A percentile compares a stretch with the other conserved stretches of the same genome.
These are phyloP conservation scores for Mucor plumbeus DNA, from an alignment of 371 early-diverging fungal genomes.

Conservation along the genomic window DNA sequence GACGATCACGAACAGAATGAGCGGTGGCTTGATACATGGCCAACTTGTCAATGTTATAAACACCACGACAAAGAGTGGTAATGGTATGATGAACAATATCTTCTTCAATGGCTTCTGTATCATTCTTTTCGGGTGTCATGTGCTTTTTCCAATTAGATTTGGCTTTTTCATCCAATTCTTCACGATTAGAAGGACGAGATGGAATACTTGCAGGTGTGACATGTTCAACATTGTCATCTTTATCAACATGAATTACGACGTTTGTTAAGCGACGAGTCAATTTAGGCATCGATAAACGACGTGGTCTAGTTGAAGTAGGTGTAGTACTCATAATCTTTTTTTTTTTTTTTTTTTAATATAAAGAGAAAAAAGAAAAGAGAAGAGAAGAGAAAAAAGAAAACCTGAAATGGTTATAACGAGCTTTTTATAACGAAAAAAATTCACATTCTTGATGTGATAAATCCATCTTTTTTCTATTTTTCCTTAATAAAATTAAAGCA, in stretches of 20 bases:
- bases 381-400: not conserved
- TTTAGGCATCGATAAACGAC: conserved; percentile 29
- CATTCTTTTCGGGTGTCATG: conserved; percentile 28
- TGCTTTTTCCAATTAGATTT: conserved; percentile 16
- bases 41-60: conserved; percentile 82
- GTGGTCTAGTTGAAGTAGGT: conserved; percentile 19
- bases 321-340: conserved; percentile 12
- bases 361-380: not conserved
- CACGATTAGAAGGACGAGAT: conserved; percentile 6
- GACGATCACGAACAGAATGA: conserved; percentile 84
- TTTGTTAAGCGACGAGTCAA: conserved; percentile 31
- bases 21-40: conserved; percentile 88
- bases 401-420: not conserved
- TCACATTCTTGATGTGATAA: not conserved
- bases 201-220: conserved; percentile 21
- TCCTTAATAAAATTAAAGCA: not conserved
- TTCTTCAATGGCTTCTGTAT: conserved; percentile 69
- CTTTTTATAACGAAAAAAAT: not conserved
- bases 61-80: conserved; percentile 81
- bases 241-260: conserved; percentile 28
- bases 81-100: conserved; percentile 82
- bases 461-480: not conserved
- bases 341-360: not conserved
- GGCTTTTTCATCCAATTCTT: conserved; percentile 8
- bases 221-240: conserved; percentile 21